phyloP scores from a whole-genome alignment of 768 basidiomycete species.

The Tremella fuciformis region DNA sequence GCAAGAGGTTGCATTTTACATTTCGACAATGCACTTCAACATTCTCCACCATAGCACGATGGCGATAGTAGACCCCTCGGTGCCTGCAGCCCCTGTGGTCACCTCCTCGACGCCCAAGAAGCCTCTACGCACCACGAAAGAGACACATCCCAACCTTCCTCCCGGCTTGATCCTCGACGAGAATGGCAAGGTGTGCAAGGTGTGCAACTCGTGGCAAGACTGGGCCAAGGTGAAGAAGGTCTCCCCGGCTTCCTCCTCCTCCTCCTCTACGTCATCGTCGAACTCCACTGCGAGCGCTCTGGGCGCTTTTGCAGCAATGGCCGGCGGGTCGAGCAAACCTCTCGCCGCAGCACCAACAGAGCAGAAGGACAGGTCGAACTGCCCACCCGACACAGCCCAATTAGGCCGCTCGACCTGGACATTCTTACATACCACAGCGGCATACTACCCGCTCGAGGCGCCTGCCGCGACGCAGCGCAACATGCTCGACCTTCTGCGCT shows the following conservation, averaged over 20 bases:
- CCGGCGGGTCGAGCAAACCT: constrained; percentile 12
- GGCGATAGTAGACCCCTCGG: neutral
- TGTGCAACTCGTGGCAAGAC: constrained; percentile 58
- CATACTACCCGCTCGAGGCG: constrained; percentile 87
- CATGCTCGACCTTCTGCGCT: constrained; percentile 75
- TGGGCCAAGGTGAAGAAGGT: constrained; percentile 38
- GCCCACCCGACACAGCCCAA: constrained; percentile 84
- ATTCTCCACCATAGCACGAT: too few species aligned
- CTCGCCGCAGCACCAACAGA: neutral
- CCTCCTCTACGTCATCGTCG: neutral
- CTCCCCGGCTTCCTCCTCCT: neutral
- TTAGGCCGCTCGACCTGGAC: constrained; percentile 94
- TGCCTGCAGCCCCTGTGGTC: neutral
- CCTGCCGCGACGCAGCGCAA: constrained; percentile 70
- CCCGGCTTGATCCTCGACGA: constrained; percentile 85
- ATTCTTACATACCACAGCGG: constrained; percentile 90
- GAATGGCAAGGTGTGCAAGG: constrained; percentile 93
- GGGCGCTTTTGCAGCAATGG: constrained; percentile 43
- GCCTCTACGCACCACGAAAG: constrained; percentile 38
- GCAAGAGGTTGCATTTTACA: too few species aligned
- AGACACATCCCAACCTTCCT: constrained; percentile 56
- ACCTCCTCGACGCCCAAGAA: constrained; percentile 7
- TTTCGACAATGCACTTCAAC: too few species aligned
- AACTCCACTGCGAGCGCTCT: constrained; percentile 14
- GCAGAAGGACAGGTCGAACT: constrained; percentile 61